A percentile compares a stretch with the other conserved stretches of the same genome.
These are phyloP conservation scores for Puccinellia tenuiflora DNA, from an alignment of 176 grass and related monocot genomes.

Conservation along the genomic window DNA sequence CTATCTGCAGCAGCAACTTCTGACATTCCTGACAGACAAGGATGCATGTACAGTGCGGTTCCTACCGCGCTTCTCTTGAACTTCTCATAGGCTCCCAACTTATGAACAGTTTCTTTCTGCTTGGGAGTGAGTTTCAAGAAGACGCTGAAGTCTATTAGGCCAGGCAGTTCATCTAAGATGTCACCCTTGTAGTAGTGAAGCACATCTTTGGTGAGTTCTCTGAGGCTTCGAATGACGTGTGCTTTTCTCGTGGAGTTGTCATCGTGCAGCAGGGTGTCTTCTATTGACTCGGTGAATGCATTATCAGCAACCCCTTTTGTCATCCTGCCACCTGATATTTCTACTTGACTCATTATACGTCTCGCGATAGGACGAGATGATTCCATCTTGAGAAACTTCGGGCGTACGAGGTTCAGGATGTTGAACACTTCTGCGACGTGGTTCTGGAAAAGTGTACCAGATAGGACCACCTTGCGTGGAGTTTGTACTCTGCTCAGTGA, in stretches of 20 bases:
- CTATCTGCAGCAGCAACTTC: constrained; percentile 62
- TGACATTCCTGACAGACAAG: constrained; percentile 62
- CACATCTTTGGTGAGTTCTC: constrained; percentile 85
- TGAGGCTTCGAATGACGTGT: constrained; percentile 76
- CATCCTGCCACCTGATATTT: constrained; percentile 48
- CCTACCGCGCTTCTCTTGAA: constrained; percentile 67
- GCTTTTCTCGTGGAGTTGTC: constrained; percentile 74
- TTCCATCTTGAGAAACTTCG: constrained; percentile 81
- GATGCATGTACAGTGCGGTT: constrained; percentile 74
- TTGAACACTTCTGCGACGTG: constrained; percentile 83
- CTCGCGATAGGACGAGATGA: constrained; percentile 54
- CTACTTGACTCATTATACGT: constrained; percentile 72
- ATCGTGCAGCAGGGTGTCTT: constrained; percentile 66
- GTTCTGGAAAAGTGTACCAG: constrained; percentile 95
- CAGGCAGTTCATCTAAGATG: constrained; percentile 90
- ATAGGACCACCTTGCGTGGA: constrained; percentile 87
- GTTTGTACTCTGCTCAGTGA: constrained; percentile 86
- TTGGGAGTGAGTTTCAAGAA: constrained; percentile 61
- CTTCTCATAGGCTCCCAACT: constrained; percentile 56
- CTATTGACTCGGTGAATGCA: constrained; percentile 58
- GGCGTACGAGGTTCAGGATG: constrained; percentile 89
- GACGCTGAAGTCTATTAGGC: constrained; percentile 74
- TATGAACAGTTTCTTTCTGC: constrained; percentile 56
- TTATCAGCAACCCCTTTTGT: constrained; percentile 37
- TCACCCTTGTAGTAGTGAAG: constrained; percentile 97